Base-by-base conservation (phyloP, 2,329 filamentous ascomycete genomes). In the Claviceps sp. region DNA sequence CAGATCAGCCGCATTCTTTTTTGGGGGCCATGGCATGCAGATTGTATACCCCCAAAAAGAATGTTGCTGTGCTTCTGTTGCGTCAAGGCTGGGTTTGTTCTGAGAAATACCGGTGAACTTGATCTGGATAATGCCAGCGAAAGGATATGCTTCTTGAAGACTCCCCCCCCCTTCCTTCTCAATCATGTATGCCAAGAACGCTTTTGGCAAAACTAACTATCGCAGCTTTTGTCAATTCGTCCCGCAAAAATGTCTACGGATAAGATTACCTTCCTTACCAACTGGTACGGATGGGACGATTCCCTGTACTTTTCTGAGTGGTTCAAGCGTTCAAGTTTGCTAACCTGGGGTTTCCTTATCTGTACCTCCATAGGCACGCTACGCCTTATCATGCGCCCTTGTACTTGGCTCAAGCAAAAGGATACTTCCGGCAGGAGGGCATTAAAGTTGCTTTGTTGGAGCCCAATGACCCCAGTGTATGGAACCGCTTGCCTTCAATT, bases 121-220 rank as follows among this genome's bases (percentile, higher is more conserved):
- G 84, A 87, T 85, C 82, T 85, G 82, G 81, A 82, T 84, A 86
- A 87, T 86, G 77, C 82, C 82, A 86, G 84, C 84, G 85, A 83
- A 87, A 87, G 84, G 81, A 87, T 79, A 83, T 87, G 84, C 84
- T 84, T 84, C 79, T 80, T 80, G 75, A 54, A 46, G 52, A 49
- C 44, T 18, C 46, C 26, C 26, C 48, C 41, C 30, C 40, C 18
- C 22, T 47, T 37, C n/a, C 20, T 22, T 5, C 20, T 26, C 22
- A 62, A 57, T 67, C 65, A 66, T 63, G 54, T 53, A 22, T 47
- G 47, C 50, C 61, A 63, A 56, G 60, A 60, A 60, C n/a, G 41
- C 13, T 26, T 8, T 42, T 63, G 61, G 65, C 63, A 49, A 57
- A 64, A 72, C 74, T 80, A 67, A 80, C 72, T 63, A 59, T 56